phyloP scores from a whole-genome alignment of 108 stramenopile species.

The Skeletonema menzelii region DNA sequence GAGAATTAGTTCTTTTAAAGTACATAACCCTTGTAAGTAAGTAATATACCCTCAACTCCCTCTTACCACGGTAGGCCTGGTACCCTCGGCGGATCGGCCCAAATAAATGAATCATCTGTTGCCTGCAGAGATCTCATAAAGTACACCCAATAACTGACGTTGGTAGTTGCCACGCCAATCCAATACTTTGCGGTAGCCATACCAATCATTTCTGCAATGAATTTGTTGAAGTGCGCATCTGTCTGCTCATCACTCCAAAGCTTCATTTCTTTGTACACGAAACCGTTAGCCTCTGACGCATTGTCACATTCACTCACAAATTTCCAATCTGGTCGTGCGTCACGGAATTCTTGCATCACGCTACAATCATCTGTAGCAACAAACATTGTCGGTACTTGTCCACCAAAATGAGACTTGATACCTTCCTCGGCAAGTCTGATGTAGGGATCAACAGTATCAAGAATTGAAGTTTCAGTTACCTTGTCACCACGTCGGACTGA shows the following conservation, averaged over 20 bases:
- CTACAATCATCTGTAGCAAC: conserved; percentile 13
- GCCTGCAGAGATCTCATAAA: conserved; percentile 3
- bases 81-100: background rate
- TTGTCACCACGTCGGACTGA: conserved; percentile 10
- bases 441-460: background rate
- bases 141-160: conserved; percentile 4
- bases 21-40: no score
- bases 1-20: no score
- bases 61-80: background rate
- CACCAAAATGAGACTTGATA: conserved; percentile 4
- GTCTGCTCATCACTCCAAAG: conserved; percentile 3
- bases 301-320: conserved; percentile 19
- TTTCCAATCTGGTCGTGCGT: background rate
- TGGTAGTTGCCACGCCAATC: conserved; percentile 11
- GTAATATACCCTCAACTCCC: no score
- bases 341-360: conserved; percentile 12
- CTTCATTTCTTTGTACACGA: conserved; percentile 6
- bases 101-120: conserved; percentile 8
- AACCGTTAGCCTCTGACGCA: conserved; percentile 1
- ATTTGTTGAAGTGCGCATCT: conserved; percentile 7
- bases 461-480: background rate
- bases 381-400: conserved; percentile 2
- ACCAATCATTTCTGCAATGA: conserved; percentile 13
- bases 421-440: conserved; percentile 5
- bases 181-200: conserved; percentile 12